Percentiles rank a stretch among this genome's conserved stretches.
phyloP scores from a whole-genome alignment of 805 yeast species.

The Kluyveromyces siamensis region DNA sequence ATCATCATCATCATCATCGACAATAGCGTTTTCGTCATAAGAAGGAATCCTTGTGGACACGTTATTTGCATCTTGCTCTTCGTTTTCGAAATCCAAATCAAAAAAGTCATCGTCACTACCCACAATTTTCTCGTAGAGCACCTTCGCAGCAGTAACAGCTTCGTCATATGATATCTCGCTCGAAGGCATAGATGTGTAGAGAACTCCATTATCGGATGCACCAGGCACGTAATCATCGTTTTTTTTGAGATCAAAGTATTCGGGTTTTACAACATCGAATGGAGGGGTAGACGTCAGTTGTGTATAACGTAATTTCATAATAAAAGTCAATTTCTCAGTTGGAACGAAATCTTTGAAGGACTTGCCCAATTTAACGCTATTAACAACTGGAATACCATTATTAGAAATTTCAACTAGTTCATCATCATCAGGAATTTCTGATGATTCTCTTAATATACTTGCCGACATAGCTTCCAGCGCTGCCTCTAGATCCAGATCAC shows the following conservation, averaged over 20 bases:
- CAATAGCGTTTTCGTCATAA: conserved; percentile 22
- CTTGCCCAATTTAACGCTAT: conserved; percentile 79
- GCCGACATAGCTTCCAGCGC: conserved; percentile 76
- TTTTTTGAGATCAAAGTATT: conserved; percentile 30
- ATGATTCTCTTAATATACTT: conserved; percentile 71
- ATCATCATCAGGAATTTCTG: conserved; percentile 48
- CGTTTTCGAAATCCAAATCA: conserved; percentile 94
- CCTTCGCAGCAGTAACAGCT: conserved; percentile 69
- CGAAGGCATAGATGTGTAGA: conserved; percentile 61
- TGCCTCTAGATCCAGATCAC: conserved; percentile 66
- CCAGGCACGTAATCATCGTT: conserved; percentile 25
- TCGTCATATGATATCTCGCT: conserved; percentile 90
- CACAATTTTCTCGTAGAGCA: conserved; percentile 66
- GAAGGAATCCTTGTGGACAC: conserved; percentile 1
- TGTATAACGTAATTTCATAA: conserved; percentile 53
- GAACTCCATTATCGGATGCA: conserved; percentile 39
- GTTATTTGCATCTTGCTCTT: conserved; percentile 42
- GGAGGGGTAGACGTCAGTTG: conserved; percentile 51
- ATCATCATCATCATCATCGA: conserved; percentile 25
- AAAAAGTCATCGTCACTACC: conserved; percentile 95
- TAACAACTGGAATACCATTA: conserved; percentile 60
- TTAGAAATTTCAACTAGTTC: conserved; percentile 45
- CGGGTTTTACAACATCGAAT: conserved; percentile 40
- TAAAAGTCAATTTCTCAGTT: conserved; percentile 53
- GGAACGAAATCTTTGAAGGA: conserved; percentile 81